phyloP scores from a whole-genome alignment of 1,284 basidiomycete species.

The Heterobasidion occidentale region DNA sequence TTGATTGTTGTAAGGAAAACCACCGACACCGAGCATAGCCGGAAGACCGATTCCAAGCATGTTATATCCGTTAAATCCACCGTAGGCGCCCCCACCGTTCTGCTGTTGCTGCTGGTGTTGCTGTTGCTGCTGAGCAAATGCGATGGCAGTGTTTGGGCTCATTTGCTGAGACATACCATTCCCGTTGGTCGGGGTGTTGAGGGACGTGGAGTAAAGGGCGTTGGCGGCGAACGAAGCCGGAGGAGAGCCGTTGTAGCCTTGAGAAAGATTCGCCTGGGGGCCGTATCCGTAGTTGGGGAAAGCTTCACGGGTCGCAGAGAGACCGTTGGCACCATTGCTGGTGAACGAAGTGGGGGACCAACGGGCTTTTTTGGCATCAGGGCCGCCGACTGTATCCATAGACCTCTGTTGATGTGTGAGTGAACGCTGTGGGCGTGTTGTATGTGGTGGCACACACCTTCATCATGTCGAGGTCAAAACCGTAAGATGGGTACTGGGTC shows the following conservation, averaged over 20 bases:
- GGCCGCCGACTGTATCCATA: conserved; percentile 73
- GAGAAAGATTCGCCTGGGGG: conserved; percentile 54
- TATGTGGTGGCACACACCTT: conserved; percentile 42
- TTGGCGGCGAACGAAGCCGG: conserved; percentile 35
- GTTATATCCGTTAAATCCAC: conserved; percentile 54
- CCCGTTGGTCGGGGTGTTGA: conserved; percentile 53
- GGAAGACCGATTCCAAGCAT: conserved; percentile 74
- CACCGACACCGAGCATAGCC: conserved; percentile 46
- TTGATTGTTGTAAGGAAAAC: conserved; percentile 64
- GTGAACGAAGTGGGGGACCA: conserved; percentile 69
- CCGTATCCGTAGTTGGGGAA: conserved; percentile 83
- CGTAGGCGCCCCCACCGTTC: conserved; percentile 25
- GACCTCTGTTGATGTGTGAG: conserved; percentile 41
- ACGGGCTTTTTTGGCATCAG: conserved; percentile 80
- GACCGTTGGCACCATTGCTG: conserved; percentile 29
- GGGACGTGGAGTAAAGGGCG: conserved; percentile 66
- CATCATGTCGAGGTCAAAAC: conserved; percentile 82
- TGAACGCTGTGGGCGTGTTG: conserved; percentile 2
- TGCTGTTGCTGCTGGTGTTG: conserved; percentile 28
- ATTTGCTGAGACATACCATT: conserved; percentile 49
- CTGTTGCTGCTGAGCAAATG: conserved; percentile 35
- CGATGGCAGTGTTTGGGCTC: conserved; percentile 52
- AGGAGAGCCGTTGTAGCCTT: conserved; percentile 41
- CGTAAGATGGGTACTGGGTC: conserved; percentile 56
- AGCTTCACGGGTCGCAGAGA: conserved; percentile 43